Base-by-base conservation (phyloP, 495 filamentous ascomycete species). In the Aspergillus steynii region DNA sequence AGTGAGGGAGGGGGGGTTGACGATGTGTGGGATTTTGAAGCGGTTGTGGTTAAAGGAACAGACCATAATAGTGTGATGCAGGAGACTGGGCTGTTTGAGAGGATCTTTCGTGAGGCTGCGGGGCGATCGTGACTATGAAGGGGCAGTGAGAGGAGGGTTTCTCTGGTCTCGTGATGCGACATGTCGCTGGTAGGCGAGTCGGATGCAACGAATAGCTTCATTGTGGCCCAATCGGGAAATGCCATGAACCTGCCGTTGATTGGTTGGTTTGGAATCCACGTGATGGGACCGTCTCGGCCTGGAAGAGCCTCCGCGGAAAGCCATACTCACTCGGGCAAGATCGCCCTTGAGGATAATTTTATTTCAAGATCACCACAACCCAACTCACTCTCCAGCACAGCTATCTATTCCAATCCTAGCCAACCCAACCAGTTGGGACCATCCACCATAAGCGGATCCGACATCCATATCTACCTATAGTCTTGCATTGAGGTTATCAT, bases 31-130 rank as follows among this genome's bases (percentile, higher is more conserved):
- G 34, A 55, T 29, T 55, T 55, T 5, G 53, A 55, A n/a, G 28
- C 66, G 0, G 64, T 1, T 0, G 61, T 61, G 2, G n/a, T 71
- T 8, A 14, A 58, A 3, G 62, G 57, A n/a, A 58, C 68, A 12
- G 67, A 76, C 56, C 73, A 76, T 63, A 72, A 76, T 63, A 73
- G 60, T n/a, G 15, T 76, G 27, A 20, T 46, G 3, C 60, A 64
- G 58, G 65, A 65, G 5, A 64, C 58, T 9, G 63, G 68, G 12
- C 65, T 65, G 0, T 69, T 70, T 66, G 66, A 67, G 34, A 53
- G 49, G 3, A 65, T 69, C 32, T 65, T 72, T 20, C 10, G 15
- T 29, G 29, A 55, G 26, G 34, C 53, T 27, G 53, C 25, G 32
- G 53, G 53, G 9, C 37, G 12, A 14, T 14, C 9, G 37, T 15